Base-by-base conservation (phyloP, 2,329 filamentous ascomycete genomes). In the Cadophora sp. region DNA sequence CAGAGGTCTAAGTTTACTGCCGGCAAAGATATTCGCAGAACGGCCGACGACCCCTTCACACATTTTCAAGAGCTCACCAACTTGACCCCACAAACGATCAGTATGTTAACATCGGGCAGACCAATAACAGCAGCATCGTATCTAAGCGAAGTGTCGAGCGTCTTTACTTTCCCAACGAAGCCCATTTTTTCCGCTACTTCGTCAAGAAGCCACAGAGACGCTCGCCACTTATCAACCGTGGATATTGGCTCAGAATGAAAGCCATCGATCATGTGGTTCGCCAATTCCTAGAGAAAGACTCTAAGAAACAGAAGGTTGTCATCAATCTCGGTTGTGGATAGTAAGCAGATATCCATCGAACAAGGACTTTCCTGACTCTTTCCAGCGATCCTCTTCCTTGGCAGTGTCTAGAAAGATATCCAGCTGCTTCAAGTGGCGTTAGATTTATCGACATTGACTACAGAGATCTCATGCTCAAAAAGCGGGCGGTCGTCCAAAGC, bases 91-190 rank as follows among this genome's bases (percentile, higher is more conserved):
- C n/a, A 8, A 48, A 22, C 7, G 5, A 11, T 22, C 6, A 11
- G 46, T 55, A 40, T 27, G 59, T 64, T 69, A 61, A 67, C 40
- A 51, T 31, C 60, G 53, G 40, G 46, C 74, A 92, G 87, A 97
- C 94, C 67, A 97, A 97, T 78, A 94, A 90, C 77, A 95, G 92
- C 80, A 97, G 92, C 76, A 97, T 97, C 73, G 91, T 94, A 19
- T 97, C 94, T 16, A 97, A 97, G 79, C 85, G 94, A 73, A 96
- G 93, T 75, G 94, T 97, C n/a, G 94, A 97, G 77, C 90, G 90
- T 73, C 83, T 97, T 16, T 97, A 97, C 79, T 91, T 92, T 76
- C 85, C 91, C 19, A 75, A 88, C 69, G 89, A 97, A 75, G 87
- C 91, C 31, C 92, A 97, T 78, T 97, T 92, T 82, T 95, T 96